Evolutionary conservation across 140 eudicot genomes (phyloP).

Genomic region (Bidens hawaiensis): DNA sequence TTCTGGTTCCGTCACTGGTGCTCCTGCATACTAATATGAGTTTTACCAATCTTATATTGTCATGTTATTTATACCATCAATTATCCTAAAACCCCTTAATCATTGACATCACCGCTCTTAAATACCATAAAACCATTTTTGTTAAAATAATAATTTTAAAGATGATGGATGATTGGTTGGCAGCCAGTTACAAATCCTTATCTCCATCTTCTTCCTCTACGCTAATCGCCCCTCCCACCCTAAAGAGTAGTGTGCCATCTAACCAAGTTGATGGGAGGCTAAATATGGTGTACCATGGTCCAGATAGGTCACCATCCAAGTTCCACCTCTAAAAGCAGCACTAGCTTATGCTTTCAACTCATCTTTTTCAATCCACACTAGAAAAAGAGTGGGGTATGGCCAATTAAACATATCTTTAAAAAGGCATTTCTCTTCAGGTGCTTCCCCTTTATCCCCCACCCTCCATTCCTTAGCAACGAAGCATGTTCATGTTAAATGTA

Average conservation of each 20-base stretch:
- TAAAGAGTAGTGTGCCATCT: not conserved
- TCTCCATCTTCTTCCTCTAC: too few species aligned
- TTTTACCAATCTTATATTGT: too few species aligned
- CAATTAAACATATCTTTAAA: constrained; percentile 14
- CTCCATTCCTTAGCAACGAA: constrained; percentile 49
- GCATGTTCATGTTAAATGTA: constrained; percentile 1
- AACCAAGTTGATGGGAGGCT: constrained; percentile 17
- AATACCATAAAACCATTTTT: too few species aligned
- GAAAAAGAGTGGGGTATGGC: constrained; percentile 11
- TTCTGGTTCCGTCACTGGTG: too few species aligned
- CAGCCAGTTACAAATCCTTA: too few species aligned
- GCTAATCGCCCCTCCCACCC: too few species aligned
- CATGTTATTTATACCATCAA: too few species aligned
- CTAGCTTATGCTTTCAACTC: constrained; percentile 35
- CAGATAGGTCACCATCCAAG: constrained; percentile 28
- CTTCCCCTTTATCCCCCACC: constrained; percentile 26
- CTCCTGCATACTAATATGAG: too few species aligned
- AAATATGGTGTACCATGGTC: constrained; percentile 29
- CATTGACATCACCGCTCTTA: too few species aligned
- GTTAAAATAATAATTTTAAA: too few species aligned
- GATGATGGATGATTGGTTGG: too few species aligned
- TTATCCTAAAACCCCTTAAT: too few species aligned
- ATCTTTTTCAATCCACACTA: constrained; percentile 37
- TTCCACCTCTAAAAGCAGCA: constrained; percentile 42
- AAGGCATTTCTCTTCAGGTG: constrained; percentile 32